phyloP scores from a whole-genome alignment of 768 basidiomycete genomes.

The Podaxis rugospora region DNA sequence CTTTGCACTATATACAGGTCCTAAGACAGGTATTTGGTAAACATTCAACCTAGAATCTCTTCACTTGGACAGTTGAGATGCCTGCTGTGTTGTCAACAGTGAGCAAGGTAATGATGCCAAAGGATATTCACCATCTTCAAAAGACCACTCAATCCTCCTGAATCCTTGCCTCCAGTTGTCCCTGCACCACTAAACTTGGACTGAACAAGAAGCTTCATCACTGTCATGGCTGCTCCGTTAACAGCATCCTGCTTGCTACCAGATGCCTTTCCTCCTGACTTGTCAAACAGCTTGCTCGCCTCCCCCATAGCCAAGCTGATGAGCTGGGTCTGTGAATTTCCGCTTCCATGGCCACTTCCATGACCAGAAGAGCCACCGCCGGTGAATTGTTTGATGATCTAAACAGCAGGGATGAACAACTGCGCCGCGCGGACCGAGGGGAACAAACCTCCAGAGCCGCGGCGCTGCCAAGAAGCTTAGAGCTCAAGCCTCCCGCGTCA shows the following conservation, averaged over 20 bases:
- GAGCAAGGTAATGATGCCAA: too few species aligned
- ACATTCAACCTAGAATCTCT: too few species aligned
- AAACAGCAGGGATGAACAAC: neutral
- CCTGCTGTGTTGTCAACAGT: constrained; percentile 13
- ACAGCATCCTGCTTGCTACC: constrained; percentile 82
- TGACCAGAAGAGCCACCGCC: constrained; percentile 26
- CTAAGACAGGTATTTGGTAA: too few species aligned
- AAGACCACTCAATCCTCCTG: constrained; percentile 56
- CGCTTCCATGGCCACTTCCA: constrained; percentile 12
- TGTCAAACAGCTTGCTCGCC: constrained; percentile 70
- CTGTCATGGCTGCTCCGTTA: constrained; percentile 80
- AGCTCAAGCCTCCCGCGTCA: constrained; percentile 47
- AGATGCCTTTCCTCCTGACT: constrained; percentile 55
- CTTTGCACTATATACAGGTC: too few species aligned
- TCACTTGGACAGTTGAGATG: constrained; percentile 21
- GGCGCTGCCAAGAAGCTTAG: constrained; percentile 66
- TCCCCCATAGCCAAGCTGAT: constrained; percentile 88
- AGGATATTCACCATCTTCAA: too few species aligned
- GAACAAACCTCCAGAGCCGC: constrained; percentile 65
- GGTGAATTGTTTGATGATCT: constrained; percentile 69
- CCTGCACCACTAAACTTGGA: constrained; percentile 49
- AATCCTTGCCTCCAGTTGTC: constrained; percentile 55
- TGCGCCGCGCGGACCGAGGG: neutral
- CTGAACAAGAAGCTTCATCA: constrained; percentile 79
- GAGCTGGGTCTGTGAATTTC: constrained; percentile 55